Evolutionary conservation across 179 eudicot species (phyloP).

Genomic region (Amaranthus tricolor): DNA sequence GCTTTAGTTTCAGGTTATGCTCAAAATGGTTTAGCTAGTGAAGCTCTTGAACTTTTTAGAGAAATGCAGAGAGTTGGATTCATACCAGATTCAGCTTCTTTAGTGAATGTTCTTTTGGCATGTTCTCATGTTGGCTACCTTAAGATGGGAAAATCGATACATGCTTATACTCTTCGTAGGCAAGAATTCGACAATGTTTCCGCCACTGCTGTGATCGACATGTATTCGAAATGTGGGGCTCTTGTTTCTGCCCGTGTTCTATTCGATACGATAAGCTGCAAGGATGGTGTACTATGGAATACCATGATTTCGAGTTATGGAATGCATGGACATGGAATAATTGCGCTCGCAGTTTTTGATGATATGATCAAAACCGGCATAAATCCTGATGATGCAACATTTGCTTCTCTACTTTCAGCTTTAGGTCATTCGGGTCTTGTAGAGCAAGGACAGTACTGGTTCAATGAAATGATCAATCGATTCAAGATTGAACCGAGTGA

Average conservation of each 20-base stretch:
- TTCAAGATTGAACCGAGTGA: slow-evolving; percentile 57
- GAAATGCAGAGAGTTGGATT: slow-evolving; percentile 65
- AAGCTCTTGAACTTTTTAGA: slow-evolving; percentile 58
- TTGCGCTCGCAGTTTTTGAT: slow-evolving; percentile 53
- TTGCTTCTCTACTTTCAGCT: slow-evolving; percentile 78
- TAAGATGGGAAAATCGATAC: slow-evolving; percentile 60
- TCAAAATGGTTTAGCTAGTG: slow-evolving; percentile 63
- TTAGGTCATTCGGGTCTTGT: slow-evolving; percentile 79
- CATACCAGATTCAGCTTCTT: slow-evolving; percentile 52
- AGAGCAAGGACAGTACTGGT: slow-evolving; percentile 69
- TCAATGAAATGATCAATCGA: slow-evolving; percentile 47
- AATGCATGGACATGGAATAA: slow-evolving; percentile 67
- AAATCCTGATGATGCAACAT: slow-evolving; percentile 66
- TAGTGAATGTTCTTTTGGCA: slow-evolving; percentile 62
- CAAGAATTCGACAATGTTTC: slow-evolving; percentile 40
- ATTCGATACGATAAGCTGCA: slow-evolving; percentile 42
- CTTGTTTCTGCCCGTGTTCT: slow-evolving; percentile 47
- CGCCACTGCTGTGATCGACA: slow-evolving; percentile 67
- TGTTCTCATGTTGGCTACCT: slow-evolving; percentile 69
- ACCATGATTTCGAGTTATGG: slow-evolving; percentile 72
- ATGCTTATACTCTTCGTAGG: slow-evolving; percentile 56
- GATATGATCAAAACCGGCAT: slow-evolving; percentile 43
- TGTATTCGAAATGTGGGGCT: slow-evolving; percentile 80
- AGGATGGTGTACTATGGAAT: slow-evolving; percentile 61
- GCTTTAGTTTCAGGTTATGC: slow-evolving; percentile 75